Evolutionary conservation across 2,329 filamentous ascomycete species (phyloP), one percentile per base, ranked within the genome.

Genomic region (Orbilia oligospora): DNA sequence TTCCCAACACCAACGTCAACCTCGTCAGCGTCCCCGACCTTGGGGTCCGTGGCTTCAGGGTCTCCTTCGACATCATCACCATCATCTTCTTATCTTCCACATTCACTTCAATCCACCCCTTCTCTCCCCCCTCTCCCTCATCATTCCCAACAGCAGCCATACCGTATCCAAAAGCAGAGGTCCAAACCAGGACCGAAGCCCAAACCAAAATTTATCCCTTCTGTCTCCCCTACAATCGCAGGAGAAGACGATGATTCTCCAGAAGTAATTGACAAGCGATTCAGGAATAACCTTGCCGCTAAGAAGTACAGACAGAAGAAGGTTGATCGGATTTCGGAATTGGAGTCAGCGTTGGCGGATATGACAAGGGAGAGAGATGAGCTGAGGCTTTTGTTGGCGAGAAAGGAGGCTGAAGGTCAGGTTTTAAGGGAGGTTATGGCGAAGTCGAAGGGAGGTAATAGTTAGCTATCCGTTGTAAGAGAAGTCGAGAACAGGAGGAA

Each of bases 231-330:
- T 10, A 51, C 72, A 14, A 22, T 49, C 18, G 22, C 16, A 12
- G 38, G 20, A n/a, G 73, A 77, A 22, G 73, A 71, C 0, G 58
- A 66, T 4, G 61, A 77, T 20, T 77, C 73, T 5, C 73, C 67
- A 18, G 73, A 53, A 36, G 61, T 77, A 24, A 44, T 77, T 10
- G 73, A 77, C 49, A 77, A 77, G 61, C 67, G 73, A 61, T 77
- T 63, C 22, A 55, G 73, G 22, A 77, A 77, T 27, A 77, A 77
- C 46, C 48, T 77, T 14, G 73, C 73, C 12, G 73, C 73, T 30
- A 77, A 77, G 44, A 77, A 77, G 67, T 77, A 77, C 46, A 63
- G 73, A 22, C 73, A 77, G 61, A 77, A 77, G 36, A 77, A 77
- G 51, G 73, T 77, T 38, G 73, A 77, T 56, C 33, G 73, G 61